Conservation (phyloP, 306 rosid species). For the Hippophae gyantsensis region DNA sequence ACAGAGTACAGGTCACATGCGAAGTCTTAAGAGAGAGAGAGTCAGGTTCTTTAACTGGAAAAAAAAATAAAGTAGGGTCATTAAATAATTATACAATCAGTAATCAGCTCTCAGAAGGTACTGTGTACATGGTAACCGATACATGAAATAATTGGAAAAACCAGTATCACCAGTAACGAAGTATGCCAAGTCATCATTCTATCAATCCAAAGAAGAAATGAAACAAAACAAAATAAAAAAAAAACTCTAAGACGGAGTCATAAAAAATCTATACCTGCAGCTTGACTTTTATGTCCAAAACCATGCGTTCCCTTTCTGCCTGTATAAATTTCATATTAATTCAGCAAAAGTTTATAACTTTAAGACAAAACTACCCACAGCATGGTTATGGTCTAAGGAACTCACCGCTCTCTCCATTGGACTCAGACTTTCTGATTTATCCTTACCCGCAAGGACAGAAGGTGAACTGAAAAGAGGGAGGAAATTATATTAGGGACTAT, state of each 20-base stretch:
- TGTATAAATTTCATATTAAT: conserved; percentile 24
- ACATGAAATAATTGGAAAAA: no score
- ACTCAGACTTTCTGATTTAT: conserved; percentile 62
- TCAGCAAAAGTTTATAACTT: conserved; percentile 9
- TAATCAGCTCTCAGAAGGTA: no score
- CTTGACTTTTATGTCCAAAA: conserved; percentile 93
- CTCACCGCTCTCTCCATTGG: conserved; percentile 96
- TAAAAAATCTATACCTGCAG: conserved; percentile 58
- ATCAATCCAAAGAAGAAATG: background rate
- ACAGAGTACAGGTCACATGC: no score
- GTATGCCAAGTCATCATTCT: no score
- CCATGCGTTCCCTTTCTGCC: conserved; percentile 99
- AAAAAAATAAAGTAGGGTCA: no score
- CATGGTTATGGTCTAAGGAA: conserved; percentile 17
- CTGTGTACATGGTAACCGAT: no score
- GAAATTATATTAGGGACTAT: conserved; percentile 17
- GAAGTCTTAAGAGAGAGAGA: no score
- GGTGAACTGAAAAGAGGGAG: conserved; percentile 33
- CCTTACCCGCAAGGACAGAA: conserved; percentile 55
- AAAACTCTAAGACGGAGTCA: background rate
- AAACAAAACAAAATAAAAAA: background rate
- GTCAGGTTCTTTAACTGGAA: no score
- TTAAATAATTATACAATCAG: no score
- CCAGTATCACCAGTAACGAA: no score
- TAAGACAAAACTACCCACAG: conserved; percentile 7